These are phyloP conservation scores for Moesziomyces parantarcticus DNA, from an alignment of 1,284 basidiomycete genomes.

Conservation along the genomic window DNA sequence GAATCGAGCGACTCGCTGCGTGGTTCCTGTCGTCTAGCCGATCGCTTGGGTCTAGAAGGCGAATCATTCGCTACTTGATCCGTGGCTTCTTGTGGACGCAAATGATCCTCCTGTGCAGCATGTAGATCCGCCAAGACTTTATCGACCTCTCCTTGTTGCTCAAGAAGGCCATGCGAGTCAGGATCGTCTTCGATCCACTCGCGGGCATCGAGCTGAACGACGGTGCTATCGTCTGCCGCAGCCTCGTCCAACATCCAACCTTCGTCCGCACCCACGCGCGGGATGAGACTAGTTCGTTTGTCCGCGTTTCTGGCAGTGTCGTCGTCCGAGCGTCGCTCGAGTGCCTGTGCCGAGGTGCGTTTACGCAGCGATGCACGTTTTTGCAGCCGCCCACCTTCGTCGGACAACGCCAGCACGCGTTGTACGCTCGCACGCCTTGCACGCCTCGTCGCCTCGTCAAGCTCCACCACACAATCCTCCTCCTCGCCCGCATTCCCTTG, in stretches of 20 bases:
- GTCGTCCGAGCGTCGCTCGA: constrained; percentile 25
- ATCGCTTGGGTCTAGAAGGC: constrained; percentile 4
- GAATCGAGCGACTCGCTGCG: constrained; percentile 4
- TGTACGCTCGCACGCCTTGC: constrained; percentile 30
- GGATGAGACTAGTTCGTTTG: constrained; percentile 12
- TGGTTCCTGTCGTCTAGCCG: background rate
- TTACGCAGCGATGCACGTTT: constrained; percentile 14
- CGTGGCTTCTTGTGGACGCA: background rate
- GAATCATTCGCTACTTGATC: background rate
- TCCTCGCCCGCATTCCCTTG: background rate
- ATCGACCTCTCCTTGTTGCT: constrained; percentile 17
- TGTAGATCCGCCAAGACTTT: constrained; percentile 11
- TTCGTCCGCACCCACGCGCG: constrained; percentile 7
- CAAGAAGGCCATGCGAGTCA: background rate
- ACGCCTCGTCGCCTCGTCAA: background rate
- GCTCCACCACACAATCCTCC: background rate
- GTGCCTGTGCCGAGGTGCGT: constrained; percentile 8
- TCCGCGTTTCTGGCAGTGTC: background rate
- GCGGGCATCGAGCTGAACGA: constrained; percentile 5
- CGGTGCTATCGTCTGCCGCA: constrained; percentile 7
- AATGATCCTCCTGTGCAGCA: constrained; percentile 10
- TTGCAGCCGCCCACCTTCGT: constrained; percentile 11
- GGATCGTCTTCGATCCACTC: constrained; percentile 16
- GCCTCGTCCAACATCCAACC: constrained; percentile 23
- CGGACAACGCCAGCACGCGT: constrained; percentile 25